These are phyloP conservation scores for Apodospora peruviana DNA, from an alignment of 495 filamentous ascomycete species.

Conservation along the genomic window DNA sequence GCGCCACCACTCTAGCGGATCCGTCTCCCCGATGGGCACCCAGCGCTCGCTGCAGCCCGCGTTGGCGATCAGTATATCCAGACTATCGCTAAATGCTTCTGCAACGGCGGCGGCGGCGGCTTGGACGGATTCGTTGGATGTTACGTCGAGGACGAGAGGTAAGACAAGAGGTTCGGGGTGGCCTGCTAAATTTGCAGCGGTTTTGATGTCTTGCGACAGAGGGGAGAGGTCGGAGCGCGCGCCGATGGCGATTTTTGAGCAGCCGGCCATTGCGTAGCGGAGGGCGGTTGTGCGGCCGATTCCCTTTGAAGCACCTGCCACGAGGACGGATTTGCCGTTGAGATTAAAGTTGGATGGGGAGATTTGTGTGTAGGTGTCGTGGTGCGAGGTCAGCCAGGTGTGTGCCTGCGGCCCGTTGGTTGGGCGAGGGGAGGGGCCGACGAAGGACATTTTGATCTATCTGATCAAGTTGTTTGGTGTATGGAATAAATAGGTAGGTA, in stretches of 20 bases:
- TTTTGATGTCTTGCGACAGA: constrained; percentile 25
- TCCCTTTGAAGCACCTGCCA: constrained; percentile 53
- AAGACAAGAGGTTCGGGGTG: constrained; percentile 34
- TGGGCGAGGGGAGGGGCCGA: too few species aligned
- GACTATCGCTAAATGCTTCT: constrained; percentile 11
- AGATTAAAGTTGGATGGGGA: constrained; percentile 30
- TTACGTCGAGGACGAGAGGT: constrained; percentile 35
- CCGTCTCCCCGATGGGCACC: constrained; percentile 23
- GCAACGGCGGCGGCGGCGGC: constrained; percentile 25
- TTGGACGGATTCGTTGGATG: constrained; percentile 29
- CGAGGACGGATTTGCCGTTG: constrained; percentile 47
- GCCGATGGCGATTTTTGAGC: constrained; percentile 35
- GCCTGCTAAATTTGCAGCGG: constrained; percentile 27
- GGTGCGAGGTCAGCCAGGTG: neutral
- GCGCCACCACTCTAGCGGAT: constrained; percentile 35
- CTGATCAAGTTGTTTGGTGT: too few species aligned
- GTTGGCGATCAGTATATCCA: constrained; percentile 35
- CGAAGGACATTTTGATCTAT: too few species aligned
- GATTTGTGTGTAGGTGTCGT: constrained; percentile 34
- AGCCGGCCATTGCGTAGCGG: constrained; percentile 38
- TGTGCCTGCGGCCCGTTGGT: too few species aligned
- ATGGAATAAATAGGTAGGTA: too few species aligned
- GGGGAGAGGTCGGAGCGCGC: constrained; percentile 34
- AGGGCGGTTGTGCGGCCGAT: constrained; percentile 48
- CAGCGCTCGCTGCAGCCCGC: constrained; percentile 34